A percentile compares a stretch with the other conserved stretches of the same genome.
Conservation (phyloP, 345 rosid species). For the Limnanthes douglasii region DNA sequence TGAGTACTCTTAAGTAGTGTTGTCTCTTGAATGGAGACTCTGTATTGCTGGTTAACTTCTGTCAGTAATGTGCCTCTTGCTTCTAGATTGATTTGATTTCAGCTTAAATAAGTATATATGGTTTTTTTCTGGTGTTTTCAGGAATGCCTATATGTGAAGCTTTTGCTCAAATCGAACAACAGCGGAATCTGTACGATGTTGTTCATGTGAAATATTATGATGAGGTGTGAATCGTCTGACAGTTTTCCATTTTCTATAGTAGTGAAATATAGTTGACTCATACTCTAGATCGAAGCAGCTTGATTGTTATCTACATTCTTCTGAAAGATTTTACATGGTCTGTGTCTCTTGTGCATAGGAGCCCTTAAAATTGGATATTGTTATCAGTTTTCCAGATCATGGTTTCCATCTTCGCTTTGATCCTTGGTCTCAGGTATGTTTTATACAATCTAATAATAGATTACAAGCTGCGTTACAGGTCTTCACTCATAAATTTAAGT, state of each 20-base stretch:
- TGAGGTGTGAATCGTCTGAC: slow-evolving; percentile 60
- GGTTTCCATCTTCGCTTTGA: slow-evolving; percentile 96
- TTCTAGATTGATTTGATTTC: too few relatives aligned
- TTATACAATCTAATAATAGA: too few relatives aligned
- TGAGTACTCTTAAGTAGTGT: too few relatives aligned
- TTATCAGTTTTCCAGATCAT: slow-evolving; percentile 92
- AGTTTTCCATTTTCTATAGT: too few relatives aligned
- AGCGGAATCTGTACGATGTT: slow-evolving; percentile 87
- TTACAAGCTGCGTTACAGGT: too few relatives aligned
- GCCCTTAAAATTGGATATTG: slow-evolving; percentile 80
- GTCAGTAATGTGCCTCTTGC: too few relatives aligned
- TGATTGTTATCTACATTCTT: neutral
- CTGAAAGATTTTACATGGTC: neutral
- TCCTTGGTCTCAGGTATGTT: slow-evolving; percentile 99
- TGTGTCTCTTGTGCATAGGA: slow-evolving; percentile 29
- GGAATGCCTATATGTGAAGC: slow-evolving; percentile 97
- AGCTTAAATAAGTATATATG: too few relatives aligned
- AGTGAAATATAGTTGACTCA: slow-evolving; percentile 7
- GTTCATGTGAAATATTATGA: slow-evolving; percentile 85
- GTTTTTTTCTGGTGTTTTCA: too few relatives aligned
- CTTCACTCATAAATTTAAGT: too few relatives aligned
- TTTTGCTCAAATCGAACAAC: slow-evolving; percentile 80
- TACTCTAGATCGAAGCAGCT: neutral
- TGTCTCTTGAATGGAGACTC: too few relatives aligned
- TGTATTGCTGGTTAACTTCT: too few relatives aligned